A percentile compares a stretch with the other conserved stretches of the same genome.
phyloP scores from a whole-genome alignment of 2,329 filamentous ascomycete species.

The Macroventuria anomochaeta region DNA sequence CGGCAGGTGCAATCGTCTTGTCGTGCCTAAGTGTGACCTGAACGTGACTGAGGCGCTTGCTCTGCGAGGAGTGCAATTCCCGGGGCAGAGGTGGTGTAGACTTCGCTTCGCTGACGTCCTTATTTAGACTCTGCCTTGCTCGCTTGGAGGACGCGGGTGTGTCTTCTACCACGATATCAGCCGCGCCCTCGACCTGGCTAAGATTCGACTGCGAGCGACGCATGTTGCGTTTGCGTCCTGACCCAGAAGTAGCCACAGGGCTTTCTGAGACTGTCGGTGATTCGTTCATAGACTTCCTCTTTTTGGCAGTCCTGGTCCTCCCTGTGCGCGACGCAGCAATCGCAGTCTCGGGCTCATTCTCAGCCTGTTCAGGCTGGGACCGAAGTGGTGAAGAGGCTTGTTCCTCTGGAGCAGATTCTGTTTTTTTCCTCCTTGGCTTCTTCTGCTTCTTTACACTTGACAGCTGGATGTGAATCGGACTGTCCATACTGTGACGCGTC shows the following conservation, averaged over 20 bases:
- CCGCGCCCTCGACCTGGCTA: conserved; percentile 36
- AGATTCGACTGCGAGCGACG: conserved; percentile 40
- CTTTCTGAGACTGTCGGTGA: conserved; percentile 8
- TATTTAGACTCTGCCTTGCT: conserved; percentile 25
- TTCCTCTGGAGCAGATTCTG: not conserved
- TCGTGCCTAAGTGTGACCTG: conserved; percentile 31
- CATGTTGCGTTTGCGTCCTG: conserved; percentile 31
- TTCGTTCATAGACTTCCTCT: conserved; percentile 29
- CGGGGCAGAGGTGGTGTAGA: conserved; percentile 15
- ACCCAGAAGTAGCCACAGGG: conserved; percentile 17
- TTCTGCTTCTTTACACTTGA: conserved; percentile 36
- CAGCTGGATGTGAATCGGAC: conserved; percentile 22
- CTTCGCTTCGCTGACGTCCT: conserved; percentile 42
- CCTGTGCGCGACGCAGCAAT: conserved; percentile 5
- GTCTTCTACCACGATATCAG: conserved; percentile 32
- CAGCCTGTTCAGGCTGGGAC: conserved; percentile 32
- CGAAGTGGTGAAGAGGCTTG: conserved; percentile 48
- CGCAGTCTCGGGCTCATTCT: not conserved
- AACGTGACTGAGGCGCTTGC: conserved; percentile 36
- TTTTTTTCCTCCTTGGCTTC: conserved; percentile 26
- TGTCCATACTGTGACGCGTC: conserved; percentile 34
- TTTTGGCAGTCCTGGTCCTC: conserved; percentile 17
- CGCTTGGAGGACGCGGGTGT: conserved; percentile 40
- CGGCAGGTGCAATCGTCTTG: conserved; percentile 4
- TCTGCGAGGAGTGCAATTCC: conserved; percentile 18